phyloP scores from a whole-genome alignment of 192 early-diverging fungal species.

The Diversispora eburnea region DNA sequence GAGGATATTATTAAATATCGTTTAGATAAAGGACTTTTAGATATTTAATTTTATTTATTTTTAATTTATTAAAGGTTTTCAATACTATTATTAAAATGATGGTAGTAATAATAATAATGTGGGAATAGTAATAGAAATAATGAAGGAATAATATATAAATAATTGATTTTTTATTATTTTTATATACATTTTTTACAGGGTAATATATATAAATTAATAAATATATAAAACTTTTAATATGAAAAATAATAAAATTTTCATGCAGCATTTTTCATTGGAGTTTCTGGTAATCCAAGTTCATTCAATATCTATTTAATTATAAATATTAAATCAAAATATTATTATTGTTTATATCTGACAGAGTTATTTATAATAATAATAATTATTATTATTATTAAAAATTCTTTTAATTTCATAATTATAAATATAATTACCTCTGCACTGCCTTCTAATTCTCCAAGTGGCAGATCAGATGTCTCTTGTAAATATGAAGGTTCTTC shows the following conservation, averaged over 20 bases:
- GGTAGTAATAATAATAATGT: no score
- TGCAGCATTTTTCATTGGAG: slow-evolving; percentile 25
- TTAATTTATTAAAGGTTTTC: no score
- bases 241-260: neutral
- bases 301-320: neutral
- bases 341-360: no score
- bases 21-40: slow-evolving; percentile 39
- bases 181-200: no score
- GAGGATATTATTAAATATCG: slow-evolving; percentile 80
- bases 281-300: neutral
- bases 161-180: no score
- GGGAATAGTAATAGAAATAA: no score
- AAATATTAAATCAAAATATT: no score
- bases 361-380: neutral
- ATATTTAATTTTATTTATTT: slow-evolving; percentile 19
- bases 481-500: slow-evolving; percentile 82
- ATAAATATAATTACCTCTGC: neutral
- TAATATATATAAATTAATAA: no score
- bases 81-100: no score
- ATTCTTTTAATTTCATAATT: slow-evolving; percentile 2
- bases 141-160: no score
- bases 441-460: slow-evolving; percentile 42
- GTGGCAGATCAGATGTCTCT: slow-evolving; percentile 57
- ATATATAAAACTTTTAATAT: neutral
- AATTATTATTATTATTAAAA: neutral